Conservation (phyloP, 768 basidiomycete species). For the Suillus paluster region DNA sequence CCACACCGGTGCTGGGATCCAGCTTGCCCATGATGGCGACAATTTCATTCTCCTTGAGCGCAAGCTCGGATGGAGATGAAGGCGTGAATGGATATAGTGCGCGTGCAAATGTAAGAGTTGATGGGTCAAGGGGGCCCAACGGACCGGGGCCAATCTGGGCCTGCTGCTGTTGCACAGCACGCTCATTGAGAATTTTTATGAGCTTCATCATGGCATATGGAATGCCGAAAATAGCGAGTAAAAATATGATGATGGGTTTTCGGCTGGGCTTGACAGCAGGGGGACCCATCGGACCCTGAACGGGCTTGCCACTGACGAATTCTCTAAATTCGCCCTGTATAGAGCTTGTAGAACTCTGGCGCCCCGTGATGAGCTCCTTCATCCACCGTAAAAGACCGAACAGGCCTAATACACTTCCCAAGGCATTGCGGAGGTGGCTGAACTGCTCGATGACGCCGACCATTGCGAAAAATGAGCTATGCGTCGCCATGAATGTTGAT, state of each 20-base stretch:
- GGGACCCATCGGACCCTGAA: slow-evolving; percentile 48
- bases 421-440: slow-evolving; percentile 85
- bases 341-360: slow-evolving; percentile 41
- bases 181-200: slow-evolving; percentile 73
- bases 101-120: slow-evolving; percentile 81
- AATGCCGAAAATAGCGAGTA: slow-evolving; percentile 90
- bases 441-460: slow-evolving; percentile 97
- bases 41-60: slow-evolving; percentile 86
- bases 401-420: slow-evolving; percentile 91
- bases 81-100: slow-evolving; percentile 80
- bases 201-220: slow-evolving; percentile 94
- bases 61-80: slow-evolving; percentile 76
- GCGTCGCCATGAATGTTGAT: slow-evolving; percentile 96
- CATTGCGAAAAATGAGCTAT: slow-evolving; percentile 95
- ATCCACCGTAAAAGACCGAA: slow-evolving; percentile 92
- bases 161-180: slow-evolving; percentile 54
- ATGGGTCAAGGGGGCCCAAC: slow-evolving; percentile 72
- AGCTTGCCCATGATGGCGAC: slow-evolving; percentile 88
- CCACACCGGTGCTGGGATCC: slow-evolving; percentile 68
- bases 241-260: slow-evolving; percentile 92
- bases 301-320: slow-evolving; percentile 69
- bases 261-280: slow-evolving; percentile 68
- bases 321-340: slow-evolving; percentile 74
- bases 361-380: slow-evolving; percentile 60
- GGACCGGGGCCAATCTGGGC: slow-evolving; percentile 36